Evolutionary conservation across 31 red algal genomes (phyloP).

Genomic region (Bonnemaisonia californica): DNA sequence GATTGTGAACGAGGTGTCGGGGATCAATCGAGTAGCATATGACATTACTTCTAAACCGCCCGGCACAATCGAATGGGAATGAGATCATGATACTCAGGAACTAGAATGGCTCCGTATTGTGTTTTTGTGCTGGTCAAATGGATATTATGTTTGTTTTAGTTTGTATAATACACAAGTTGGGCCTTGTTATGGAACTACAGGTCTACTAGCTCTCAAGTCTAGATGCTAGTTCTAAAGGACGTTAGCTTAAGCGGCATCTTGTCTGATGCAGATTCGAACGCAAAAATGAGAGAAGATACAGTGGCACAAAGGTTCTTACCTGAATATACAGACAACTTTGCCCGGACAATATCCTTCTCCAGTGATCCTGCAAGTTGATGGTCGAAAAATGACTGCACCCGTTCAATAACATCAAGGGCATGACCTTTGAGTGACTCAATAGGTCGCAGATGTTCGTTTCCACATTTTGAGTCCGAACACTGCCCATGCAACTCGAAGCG

Average conservation of each 20-base stretch:
- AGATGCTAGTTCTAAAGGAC: neutral
- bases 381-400: conserved; percentile 27
- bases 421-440: conserved; percentile 19
- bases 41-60: conserved; percentile 99
- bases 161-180: neutral
- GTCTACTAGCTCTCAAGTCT: neutral
- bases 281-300: neutral
- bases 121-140: neutral
- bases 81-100: too few species aligned
- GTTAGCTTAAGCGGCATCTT: neutral
- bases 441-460: conserved; percentile 38
- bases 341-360: conserved; percentile 38
- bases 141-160: neutral
- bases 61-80: conserved; percentile 97
- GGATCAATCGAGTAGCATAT: conserved; percentile 90
- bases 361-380: conserved; percentile 3
- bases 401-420: conserved; percentile 46
- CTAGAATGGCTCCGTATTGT: neutral
- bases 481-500: conserved; percentile 39
- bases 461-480: conserved; percentile 43
- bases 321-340: conserved; percentile 50
- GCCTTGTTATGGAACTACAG: neutral
- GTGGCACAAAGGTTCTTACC: conserved; percentile 24
- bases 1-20: conserved; percentile 95
- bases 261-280: neutral